Conservation (phyloP, 2,329 filamentous ascomycete species). For the Ophiosphaerella korrae region DNA sequence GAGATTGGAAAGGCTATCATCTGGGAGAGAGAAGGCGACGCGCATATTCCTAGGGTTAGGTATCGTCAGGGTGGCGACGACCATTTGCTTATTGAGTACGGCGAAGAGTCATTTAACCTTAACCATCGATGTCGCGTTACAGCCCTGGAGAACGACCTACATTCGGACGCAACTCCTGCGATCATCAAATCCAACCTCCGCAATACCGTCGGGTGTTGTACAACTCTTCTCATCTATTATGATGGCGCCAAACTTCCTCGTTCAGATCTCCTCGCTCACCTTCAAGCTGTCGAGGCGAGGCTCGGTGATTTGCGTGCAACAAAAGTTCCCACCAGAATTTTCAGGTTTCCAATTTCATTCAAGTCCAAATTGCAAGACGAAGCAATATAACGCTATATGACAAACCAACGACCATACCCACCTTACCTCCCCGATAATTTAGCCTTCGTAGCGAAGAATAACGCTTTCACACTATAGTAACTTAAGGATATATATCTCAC, state of each 20-base stretch:
- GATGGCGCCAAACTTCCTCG: conserved; percentile 47
- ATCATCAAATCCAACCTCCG: conserved; percentile 50
- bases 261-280: conserved; percentile 43
- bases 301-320: conserved; percentile 49
- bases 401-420: conserved; percentile 65
- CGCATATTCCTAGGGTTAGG: conserved; percentile 25
- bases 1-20: conserved; percentile 36
- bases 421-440: conserved; percentile 68
- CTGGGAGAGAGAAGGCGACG: conserved; percentile 32
- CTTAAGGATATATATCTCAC: conserved; percentile 59
- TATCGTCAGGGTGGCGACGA: conserved; percentile 47
- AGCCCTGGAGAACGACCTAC: conserved; percentile 57
- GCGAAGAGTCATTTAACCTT: conserved; percentile 60
- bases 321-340: conserved; percentile 50
- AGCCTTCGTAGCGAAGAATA: conserved; percentile 62
- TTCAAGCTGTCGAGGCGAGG: conserved; percentile 48
- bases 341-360: conserved; percentile 52
- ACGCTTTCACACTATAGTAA: conserved; percentile 57
- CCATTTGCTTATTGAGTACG: conserved; percentile 64
- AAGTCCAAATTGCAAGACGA: conserved; percentile 52
- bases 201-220: conserved; percentile 60
- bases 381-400: conserved; percentile 65
- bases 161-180: conserved; percentile 46
- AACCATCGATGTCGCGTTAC: conserved; percentile 63
- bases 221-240: conserved; percentile 51